phyloP scores from a whole-genome alignment of 78 protist genomes.

The Mantamonas sphyraenae region DNA sequence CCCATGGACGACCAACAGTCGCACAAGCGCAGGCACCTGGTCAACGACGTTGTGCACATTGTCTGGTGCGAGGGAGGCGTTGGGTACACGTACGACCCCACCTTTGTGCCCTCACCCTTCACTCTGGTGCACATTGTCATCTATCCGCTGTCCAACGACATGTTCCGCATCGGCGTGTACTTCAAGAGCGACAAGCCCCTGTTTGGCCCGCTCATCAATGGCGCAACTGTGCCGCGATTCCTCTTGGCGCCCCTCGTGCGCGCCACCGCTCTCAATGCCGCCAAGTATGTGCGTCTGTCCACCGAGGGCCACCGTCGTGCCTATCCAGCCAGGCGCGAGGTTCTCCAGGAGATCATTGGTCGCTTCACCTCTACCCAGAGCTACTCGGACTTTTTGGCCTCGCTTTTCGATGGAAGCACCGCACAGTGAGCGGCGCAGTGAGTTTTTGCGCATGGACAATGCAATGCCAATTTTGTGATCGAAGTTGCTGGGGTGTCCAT shows the following conservation, averaged over 20 bases:
- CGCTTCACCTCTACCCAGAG: too few relatives aligned
- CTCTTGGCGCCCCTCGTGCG: constrained; percentile 68
- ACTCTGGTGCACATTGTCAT: constrained; percentile 77
- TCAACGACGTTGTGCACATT: constrained; percentile 84
- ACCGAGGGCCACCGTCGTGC: too few relatives aligned
- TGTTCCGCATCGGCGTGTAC: constrained; percentile 51
- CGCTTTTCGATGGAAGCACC: too few relatives aligned
- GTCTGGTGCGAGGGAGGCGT: constrained; percentile 83
- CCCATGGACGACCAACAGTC: constrained; percentile 57
- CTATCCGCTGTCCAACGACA: constrained; percentile 72
- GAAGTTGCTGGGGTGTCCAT: too few relatives aligned
- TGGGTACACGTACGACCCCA: constrained; percentile 58
- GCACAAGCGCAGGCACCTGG: constrained; percentile 76
- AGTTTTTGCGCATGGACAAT: too few relatives aligned
- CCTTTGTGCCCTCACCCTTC: constrained; percentile 60
- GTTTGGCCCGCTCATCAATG: constrained; percentile 80
- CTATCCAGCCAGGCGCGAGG: too few relatives aligned
- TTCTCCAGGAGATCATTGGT: too few relatives aligned
- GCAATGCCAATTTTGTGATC: too few relatives aligned
- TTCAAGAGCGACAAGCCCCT: constrained; percentile 54
- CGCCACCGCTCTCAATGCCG: constrained; percentile 88
- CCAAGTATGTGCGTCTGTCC: too few relatives aligned
- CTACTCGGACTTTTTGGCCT: too few relatives aligned
- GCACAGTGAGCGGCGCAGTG: too few relatives aligned
- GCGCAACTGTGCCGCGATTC: constrained; percentile 58